Evolutionary conservation across 768 basidiomycete genomes (phyloP).

Genomic region (Termitomyces sp.): DNA sequence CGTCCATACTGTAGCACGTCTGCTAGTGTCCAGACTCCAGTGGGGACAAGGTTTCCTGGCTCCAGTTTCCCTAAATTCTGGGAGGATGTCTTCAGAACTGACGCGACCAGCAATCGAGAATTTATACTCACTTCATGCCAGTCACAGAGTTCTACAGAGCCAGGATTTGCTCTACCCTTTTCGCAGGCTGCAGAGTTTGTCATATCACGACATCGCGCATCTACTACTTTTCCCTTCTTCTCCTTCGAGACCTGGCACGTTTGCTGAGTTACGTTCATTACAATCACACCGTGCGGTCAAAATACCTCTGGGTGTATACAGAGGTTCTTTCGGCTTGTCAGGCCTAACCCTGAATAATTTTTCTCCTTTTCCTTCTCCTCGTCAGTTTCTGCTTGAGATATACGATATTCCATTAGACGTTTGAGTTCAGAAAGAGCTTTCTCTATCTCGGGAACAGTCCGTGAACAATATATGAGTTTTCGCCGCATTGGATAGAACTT

Average conservation of each 20-base stretch:
- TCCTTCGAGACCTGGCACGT: constrained; percentile 83
- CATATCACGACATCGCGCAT: constrained; percentile 94
- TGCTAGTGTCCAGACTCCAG: constrained; percentile 91
- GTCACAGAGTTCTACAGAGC: constrained; percentile 86
- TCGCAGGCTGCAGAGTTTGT: constrained; percentile 83
- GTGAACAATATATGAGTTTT: constrained; percentile 97
- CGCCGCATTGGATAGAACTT: constrained; percentile 91
- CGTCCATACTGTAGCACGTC: constrained; percentile 88
- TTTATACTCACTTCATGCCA: constrained; percentile 82
- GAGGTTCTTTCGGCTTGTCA: constrained; percentile 94
- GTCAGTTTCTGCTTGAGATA: constrained; percentile 65
- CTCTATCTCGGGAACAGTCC: constrained; percentile 99
- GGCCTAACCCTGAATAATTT: constrained; percentile 82
- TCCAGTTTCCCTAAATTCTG: constrained; percentile 85
- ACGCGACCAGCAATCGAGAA: neutral
- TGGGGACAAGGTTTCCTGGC: constrained; percentile 74
- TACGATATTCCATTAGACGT: constrained; percentile 87
- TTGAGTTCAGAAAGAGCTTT: constrained; percentile 96
- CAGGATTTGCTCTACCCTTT: constrained; percentile 82
- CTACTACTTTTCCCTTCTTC: constrained; percentile 97
- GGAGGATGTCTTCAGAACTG: constrained; percentile 6
- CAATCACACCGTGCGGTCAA: constrained; percentile 4
- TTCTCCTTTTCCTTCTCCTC: constrained; percentile 77
- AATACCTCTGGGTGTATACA: constrained; percentile 92
- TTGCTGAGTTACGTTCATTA: constrained; percentile 1